A percentile compares a stretch with the other conserved stretches of the same genome.
Conservation (phyloP, 306 rosid genomes). For the Medicago truncatula region MtrunA17r5.0-ANR NC_053048.1:35268001-35268500, state of each 20-base stretch:
- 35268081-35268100: constrained; percentile 37
- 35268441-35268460: constrained; percentile 69
- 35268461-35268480: constrained; percentile 76
- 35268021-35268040: background rate
- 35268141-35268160: constrained; percentile 36
- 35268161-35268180: constrained; percentile 43
- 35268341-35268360: constrained; percentile 52
- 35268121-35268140: constrained; percentile 25
- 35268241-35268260: constrained; percentile 67
- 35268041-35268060: constrained; percentile 25
- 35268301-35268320: constrained; percentile 65
- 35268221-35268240: constrained; percentile 72
- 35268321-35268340: constrained; percentile 68
- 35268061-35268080: constrained; percentile 54
- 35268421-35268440: constrained; percentile 68
- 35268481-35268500: constrained; percentile 71
- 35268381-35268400: constrained; percentile 75
- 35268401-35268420: constrained; percentile 63
- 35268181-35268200: constrained; percentile 56
- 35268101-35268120: constrained; percentile 39
- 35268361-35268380: constrained; percentile 84
- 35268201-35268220: constrained; percentile 59
- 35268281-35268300: constrained; percentile 71
- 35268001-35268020: background rate
- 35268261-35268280: constrained; percentile 86